Evolutionary conservation across 495 filamentous ascomycete species (phyloP), one percentile per base, ranked within the genome.

Genomic region (Barbatosphaeria neglecta): DNA sequence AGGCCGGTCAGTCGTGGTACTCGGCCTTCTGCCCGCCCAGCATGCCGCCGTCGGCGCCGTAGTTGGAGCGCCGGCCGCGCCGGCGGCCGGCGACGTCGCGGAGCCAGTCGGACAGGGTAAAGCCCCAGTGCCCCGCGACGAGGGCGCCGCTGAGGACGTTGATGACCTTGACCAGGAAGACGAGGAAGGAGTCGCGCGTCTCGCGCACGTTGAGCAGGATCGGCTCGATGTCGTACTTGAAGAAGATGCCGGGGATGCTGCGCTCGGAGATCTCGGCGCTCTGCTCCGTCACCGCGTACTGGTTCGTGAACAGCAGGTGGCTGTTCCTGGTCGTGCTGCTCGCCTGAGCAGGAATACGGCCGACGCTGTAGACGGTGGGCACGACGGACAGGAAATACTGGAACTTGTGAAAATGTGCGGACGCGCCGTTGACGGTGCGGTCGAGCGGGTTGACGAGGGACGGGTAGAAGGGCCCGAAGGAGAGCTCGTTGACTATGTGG

Each of bases 191-290:
- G 35, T 78, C 81, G 53, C 90, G 73, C 56, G 82, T 80, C 68
- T 96, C 92, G 51, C 82, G 82, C 44, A 99, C 80, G 20, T 82
- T 80, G 23, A 99, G 69, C 54, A 87, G 61, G 55, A 99, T 90
- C 4, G 92, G 92, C 77, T 99, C 92, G 59, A 99, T 96, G 64
- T 97, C 90, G 62, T 90, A 99, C 71, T 97, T 97, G 75, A 99
- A 88, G 65, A 95, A 99, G 53, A 99, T 85, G 10, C 93, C 93
- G 1, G 92, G 92, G 6, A 94, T 77, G 7, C 71, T 68, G 48
- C 71, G 78, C 61, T 94, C 84, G 45, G 70, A 64, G 33, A 96
- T 70, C 7, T 68, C 53, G 44, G 77, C 74, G 45, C 74, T 80
- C 63, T 95, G 87, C 54, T 87, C 83, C 0, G 90, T 97, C 0